Conservation (phyloP, 306 rosid species). For the Castanopsis chinensis region DNA sequence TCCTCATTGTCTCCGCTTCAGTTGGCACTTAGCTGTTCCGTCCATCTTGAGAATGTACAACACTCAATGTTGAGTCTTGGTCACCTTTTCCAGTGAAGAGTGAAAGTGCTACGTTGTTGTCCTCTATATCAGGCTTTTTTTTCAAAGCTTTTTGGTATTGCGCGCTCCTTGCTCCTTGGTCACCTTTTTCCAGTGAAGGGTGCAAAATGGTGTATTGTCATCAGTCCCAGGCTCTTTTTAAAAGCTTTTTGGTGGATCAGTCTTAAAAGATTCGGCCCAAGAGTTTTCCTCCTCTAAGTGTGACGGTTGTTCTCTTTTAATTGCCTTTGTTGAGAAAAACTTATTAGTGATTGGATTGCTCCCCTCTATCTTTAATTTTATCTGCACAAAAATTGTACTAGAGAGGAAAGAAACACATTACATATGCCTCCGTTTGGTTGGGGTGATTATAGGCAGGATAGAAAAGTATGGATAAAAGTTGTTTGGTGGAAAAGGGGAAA, state of each 20-base stretch:
- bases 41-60: conserved; percentile 17
- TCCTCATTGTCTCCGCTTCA: conserved; percentile 54
- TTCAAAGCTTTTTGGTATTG: conserved; percentile 7
- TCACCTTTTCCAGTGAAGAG: conserved; percentile 27
- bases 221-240: conserved; percentile 30
- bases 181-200: conserved; percentile 28
- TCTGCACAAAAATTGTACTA: conserved; percentile 37
- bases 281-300: conserved; percentile 10
- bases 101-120: neutral
- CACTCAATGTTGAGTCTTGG: conserved; percentile 25
- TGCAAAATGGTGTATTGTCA: neutral
- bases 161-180: conserved; percentile 21
- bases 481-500: too few species aligned
- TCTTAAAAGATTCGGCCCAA: conserved; percentile 23
- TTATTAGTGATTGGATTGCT: conserved; percentile 46
- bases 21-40: conserved; percentile 20
- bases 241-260: conserved; percentile 25
- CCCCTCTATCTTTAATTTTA: conserved; percentile 53
- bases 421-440: fast-evolving
- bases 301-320: conserved; percentile 22
- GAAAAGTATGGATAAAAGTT: too few species aligned
- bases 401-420: too few species aligned
- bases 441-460: too few species aligned
- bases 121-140: conserved; percentile 30
- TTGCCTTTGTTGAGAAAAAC: conserved; percentile 55